Evolutionary conservation across 2,329 filamentous ascomycete genomes (phyloP), one percentile per base, ranked within the genome.

Genomic region (Alternaria consortialis): DNA sequence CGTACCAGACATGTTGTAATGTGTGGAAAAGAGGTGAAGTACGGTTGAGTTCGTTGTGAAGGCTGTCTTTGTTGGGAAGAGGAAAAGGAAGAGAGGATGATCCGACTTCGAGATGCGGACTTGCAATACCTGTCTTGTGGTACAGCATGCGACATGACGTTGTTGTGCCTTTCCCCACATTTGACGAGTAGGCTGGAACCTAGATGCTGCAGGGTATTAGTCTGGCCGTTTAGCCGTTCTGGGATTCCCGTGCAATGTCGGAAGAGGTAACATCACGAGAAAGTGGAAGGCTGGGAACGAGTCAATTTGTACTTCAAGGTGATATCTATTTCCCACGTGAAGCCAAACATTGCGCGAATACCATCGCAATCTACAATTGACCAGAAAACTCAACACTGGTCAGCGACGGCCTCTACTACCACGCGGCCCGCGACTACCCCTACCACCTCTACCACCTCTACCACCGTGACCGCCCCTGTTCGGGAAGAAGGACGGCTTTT

Each of bases 401-500:
- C 31, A 43, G 20, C 51, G 32, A 23, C 56, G 31, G 12, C 51
- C 9, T 37, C 53, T 31, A 3, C 32, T 5, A 42, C 56, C 39
- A 36, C 40, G 40, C 17, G 40, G 23, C 20, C 23, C 40, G 3
- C 40, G 40, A 43, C 15, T 20, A 20, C 40, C 23, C 8, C 20
- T 20, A 20, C 20, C 20, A 20, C 20, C 20, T 2, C 31, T 51
- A 37, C 20, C 31, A 15, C 42, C 37, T 44, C n/a, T 37, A 34
- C 37, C 12, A 42, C 39, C 32, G 11, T 6, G 7, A 17, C 17
- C 39, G 11, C 39, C 20, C 9, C 17, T 40, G 17, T 48, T 20
- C 7, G 67, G 71, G 15, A 73, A 71, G 60, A 73, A 73, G 5
- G 56, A 63, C 4, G 65, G 63, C 31, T 59, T 56, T 9, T 13